phyloP scores from a whole-genome alignment of 805 yeast species.

The Brettanomyces sp. region DNA sequence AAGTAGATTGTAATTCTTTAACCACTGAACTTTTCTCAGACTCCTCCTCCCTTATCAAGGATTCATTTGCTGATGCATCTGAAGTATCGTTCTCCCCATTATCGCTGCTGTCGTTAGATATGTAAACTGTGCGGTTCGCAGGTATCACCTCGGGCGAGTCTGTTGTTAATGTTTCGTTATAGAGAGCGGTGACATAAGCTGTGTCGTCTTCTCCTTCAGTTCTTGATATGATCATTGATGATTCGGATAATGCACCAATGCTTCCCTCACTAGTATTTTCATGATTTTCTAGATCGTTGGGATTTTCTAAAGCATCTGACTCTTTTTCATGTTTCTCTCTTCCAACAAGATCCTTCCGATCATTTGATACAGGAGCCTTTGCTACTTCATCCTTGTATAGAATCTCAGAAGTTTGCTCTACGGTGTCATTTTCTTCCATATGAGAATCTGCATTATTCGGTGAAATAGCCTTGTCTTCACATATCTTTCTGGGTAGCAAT shows the following conservation, averaged over 20 bases:
- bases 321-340: too few relatives aligned
- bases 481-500: too few relatives aligned
- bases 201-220: conserved; percentile 13
- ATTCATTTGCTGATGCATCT: not conserved
- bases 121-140: conserved; percentile 19
- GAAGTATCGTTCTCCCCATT: not conserved
- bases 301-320: not conserved
- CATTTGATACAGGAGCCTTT: too few relatives aligned
- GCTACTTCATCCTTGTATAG: not conserved
- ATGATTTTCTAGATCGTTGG: not conserved
- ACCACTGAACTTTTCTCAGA: too few relatives aligned
- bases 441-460: too few relatives aligned
- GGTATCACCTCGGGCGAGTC: conserved; percentile 9
- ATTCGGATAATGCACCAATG: conserved; percentile 17
- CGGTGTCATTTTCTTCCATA: too few relatives aligned
- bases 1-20: too few relatives aligned
- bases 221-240: conserved; percentile 15
- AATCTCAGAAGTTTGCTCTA: not conserved
- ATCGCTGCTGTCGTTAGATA: conserved; percentile 1
- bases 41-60: too few relatives aligned
- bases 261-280: not conserved
- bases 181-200: conserved; percentile 18
- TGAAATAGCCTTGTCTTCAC: too few relatives aligned
- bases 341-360: too few relatives aligned
- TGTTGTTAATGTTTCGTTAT: conserved; percentile 12